Conservation (phyloP, 306 rosid genomes). For the Casuarina equisetifolia region DNA sequence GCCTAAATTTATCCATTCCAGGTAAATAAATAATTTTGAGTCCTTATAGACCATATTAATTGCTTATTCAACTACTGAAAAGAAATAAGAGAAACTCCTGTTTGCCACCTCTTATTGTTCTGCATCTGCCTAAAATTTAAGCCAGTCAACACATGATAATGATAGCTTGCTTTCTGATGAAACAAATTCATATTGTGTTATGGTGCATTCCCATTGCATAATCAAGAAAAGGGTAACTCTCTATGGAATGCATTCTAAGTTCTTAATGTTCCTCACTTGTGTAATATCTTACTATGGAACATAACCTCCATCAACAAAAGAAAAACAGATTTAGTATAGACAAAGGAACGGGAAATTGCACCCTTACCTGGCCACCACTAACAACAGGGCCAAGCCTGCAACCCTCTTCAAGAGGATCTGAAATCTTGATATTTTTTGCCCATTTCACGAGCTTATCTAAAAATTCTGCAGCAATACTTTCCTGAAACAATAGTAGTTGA, state of each 20-base stretch:
- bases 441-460: constrained; percentile 76
- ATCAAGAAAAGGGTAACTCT: background rate
- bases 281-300: background rate
- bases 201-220: background rate
- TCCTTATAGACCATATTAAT: no score
- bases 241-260: background rate
- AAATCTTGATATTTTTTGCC: constrained; percentile 79
- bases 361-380: constrained; percentile 76
- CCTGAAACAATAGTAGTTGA: constrained; percentile 55
- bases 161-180: background rate
- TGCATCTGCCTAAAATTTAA: background rate
- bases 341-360: constrained; percentile 22
- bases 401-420: constrained; percentile 98
- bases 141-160: background rate
- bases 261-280: background rate
- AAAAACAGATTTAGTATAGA: background rate
- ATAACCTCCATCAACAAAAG: background rate
- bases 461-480: constrained; percentile 76
- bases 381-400: constrained; percentile 99
- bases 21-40: no score
- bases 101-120: background rate
- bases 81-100: background rate
- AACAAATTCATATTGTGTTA: background rate
- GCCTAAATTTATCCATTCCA: no score
- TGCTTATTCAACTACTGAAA: no score